phyloP scores from a whole-genome alignment of 2,329 filamentous ascomycete species.

The Venturiaceae sp. region DNA sequence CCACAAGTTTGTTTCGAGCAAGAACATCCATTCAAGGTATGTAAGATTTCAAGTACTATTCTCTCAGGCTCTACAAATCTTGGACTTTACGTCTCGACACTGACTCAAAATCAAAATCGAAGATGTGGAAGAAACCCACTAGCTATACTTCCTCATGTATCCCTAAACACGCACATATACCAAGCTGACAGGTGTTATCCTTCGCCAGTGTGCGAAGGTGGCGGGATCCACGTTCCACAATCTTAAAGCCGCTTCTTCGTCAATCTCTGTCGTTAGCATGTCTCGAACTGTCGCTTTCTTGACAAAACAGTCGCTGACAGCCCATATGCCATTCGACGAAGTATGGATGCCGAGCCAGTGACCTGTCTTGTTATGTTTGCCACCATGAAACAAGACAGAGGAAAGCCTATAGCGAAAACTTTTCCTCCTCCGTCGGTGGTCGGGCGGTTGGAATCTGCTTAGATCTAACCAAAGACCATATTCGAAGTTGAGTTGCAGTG shows the following conservation, averaged over 20 bases:
- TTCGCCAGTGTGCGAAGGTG: too few relatives aligned
- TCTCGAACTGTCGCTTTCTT: background rate
- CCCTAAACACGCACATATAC: background rate
- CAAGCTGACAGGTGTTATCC: background rate
- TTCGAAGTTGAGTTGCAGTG: background rate
- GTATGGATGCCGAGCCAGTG: background rate
- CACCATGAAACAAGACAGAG: background rate
- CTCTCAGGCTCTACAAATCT: too few relatives aligned
- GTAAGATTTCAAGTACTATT: too few relatives aligned
- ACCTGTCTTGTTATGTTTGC: background rate
- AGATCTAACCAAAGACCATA: constrained; percentile 4
- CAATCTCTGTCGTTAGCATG: background rate
- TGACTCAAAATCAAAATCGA: background rate
- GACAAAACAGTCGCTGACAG: background rate
- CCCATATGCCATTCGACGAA: background rate
- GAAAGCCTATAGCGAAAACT: background rate
- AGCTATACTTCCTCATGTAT: background rate
- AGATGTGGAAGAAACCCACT: background rate
- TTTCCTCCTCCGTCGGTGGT: background rate
- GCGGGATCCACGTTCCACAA: background rate
- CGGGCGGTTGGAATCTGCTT: background rate
- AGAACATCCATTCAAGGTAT: too few relatives aligned
- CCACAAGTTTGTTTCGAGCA: too few relatives aligned
- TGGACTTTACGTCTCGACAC: too few relatives aligned
- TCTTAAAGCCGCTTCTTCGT: background rate